These are phyloP conservation scores for Fusarium beomiforme DNA, from an alignment of 2,329 filamentous ascomycete genomes.

Conservation along the genomic window DNA sequence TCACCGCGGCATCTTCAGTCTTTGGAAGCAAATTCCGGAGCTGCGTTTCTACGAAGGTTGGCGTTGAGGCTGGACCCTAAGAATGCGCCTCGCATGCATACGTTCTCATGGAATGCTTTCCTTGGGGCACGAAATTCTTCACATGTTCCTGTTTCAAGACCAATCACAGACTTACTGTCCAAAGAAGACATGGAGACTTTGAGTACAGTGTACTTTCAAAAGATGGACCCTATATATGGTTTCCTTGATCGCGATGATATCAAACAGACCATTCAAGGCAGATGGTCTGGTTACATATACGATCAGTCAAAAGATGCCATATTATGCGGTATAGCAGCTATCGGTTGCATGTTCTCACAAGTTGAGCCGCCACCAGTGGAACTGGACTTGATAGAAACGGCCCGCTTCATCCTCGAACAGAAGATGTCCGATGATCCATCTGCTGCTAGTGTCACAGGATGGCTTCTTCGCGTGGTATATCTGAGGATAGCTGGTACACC, in stretches of 20 bases:
- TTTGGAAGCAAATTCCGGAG: slow-evolving; percentile 66
- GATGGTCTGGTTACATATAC: slow-evolving; percentile 47
- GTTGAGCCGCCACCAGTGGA: slow-evolving; percentile 54
- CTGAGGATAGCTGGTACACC: slow-evolving; percentile 63
- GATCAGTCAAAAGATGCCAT: slow-evolving; percentile 48
- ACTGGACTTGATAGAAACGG: slow-evolving; percentile 56
- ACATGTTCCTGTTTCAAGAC: slow-evolving; percentile 39
- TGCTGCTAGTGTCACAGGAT: slow-evolving; percentile 56
- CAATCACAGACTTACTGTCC: slow-evolving; percentile 58
- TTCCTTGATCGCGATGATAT: slow-evolving; percentile 54
- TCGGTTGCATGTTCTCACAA: slow-evolving; percentile 63
- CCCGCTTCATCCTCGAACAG: slow-evolving; percentile 57
- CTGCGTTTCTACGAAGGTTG: slow-evolving; percentile 63
- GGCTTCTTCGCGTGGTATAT: slow-evolving; percentile 64
- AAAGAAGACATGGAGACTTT: slow-evolving; percentile 58
- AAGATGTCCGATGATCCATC: slow-evolving; percentile 46
- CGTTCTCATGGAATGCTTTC: slow-evolving; percentile 65
- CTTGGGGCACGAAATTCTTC: slow-evolving; percentile 42
- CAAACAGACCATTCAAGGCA: slow-evolving; percentile 40
- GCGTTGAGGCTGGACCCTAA: slow-evolving; percentile 63
- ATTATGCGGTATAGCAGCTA: slow-evolving; percentile 63
- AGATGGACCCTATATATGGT: slow-evolving; percentile 62
- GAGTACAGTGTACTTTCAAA: slow-evolving; percentile 60
- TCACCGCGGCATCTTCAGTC: slow-evolving; percentile 50
- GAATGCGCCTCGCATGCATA: slow-evolving; percentile 61